phyloP scores from a whole-genome alignment of 2,329 filamentous ascomycete genomes.

The Didymellaceae sp. region DNA sequence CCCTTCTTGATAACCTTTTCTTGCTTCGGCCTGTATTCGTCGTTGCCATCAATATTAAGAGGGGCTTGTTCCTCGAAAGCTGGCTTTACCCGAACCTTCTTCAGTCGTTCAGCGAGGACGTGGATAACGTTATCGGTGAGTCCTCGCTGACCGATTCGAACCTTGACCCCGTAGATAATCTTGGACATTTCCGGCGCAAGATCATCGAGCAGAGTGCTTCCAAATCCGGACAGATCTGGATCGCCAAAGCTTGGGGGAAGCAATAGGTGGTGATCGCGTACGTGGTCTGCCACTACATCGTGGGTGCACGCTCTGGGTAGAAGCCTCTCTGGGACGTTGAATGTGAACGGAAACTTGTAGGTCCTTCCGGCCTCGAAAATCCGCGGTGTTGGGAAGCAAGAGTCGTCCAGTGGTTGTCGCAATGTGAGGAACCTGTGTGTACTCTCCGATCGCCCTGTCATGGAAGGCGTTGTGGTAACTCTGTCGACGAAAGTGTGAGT shows the following conservation, averaged over 20 bases:
- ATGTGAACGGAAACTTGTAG: conserved; percentile 68
- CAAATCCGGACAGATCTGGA: conserved; percentile 58
- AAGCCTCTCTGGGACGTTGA: conserved; percentile 66
- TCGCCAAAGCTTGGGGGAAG: conserved; percentile 69
- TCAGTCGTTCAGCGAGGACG: conserved; percentile 58
- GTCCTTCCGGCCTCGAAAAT: conserved; percentile 61
- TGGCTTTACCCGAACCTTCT: conserved; percentile 67
- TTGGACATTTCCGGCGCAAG: conserved; percentile 68
- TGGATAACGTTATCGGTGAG: conserved; percentile 49
- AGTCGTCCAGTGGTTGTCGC: conserved; percentile 63
- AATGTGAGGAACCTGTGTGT: conserved; percentile 68
- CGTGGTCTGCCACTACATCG: conserved; percentile 55
- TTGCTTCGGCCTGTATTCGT: conserved; percentile 61
- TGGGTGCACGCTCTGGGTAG: conserved; percentile 67
- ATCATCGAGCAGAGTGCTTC: conserved; percentile 63
- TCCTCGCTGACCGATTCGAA: conserved; percentile 52
- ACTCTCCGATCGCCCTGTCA: conserved; percentile 62
- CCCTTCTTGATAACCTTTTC: conserved; percentile 68
- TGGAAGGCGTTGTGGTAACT: conserved; percentile 58
- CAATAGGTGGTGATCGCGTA: conserved; percentile 63
- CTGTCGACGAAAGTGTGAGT: conserved; percentile 63
- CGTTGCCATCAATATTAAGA: conserved; percentile 56
- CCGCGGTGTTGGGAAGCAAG: conserved; percentile 61
- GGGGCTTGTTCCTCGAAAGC: conserved; percentile 66
- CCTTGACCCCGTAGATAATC: conserved; percentile 64